Percentiles rank a stretch among this genome's conserved stretches.
Conservation (phyloP, 306 rosid species). For the Gleditsia sinensis region DNA sequence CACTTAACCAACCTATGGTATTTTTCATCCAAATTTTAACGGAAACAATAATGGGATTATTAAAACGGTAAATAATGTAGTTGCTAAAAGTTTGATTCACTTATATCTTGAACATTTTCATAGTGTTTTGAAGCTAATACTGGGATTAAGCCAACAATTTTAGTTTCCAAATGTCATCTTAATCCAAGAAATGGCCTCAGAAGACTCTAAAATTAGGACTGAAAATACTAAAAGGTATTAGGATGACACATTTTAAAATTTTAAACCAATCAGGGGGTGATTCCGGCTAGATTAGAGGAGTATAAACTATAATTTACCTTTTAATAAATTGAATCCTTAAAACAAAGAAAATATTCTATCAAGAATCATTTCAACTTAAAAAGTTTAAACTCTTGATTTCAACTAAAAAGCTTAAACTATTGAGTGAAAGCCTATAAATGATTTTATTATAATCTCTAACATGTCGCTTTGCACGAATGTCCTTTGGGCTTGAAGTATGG, state of each 20-base stretch:
- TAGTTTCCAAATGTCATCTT: background rate
- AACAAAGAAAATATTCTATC: background rate
- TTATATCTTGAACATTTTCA: background rate
- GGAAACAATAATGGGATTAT: too few species aligned
- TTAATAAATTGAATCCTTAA: background rate
- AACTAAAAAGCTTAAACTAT: too few species aligned
- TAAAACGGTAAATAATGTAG: background rate
- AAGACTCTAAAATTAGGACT: background rate
- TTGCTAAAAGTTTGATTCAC: background rate
- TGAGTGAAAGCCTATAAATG: too few species aligned
- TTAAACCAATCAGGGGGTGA: background rate
- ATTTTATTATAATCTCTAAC: too few species aligned
- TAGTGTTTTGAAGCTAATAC: background rate
- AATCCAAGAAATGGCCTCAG: background rate
- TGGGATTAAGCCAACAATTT: background rate
- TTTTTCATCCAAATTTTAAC: background rate
- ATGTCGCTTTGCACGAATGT: too few species aligned
- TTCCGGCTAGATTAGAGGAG: background rate
- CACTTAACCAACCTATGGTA: background rate
- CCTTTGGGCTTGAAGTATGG: too few species aligned
- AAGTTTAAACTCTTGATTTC: too few species aligned
- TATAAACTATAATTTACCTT: background rate
- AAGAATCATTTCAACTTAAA: too few species aligned
- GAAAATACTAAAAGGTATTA: background rate
- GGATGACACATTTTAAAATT: background rate